A percentile compares a stretch with the other conserved stretches of the same genome.
Evolutionary conservation across 495 filamentous ascomycete genomes (phyloP).

Genomic region (Lepidopterella palustris): DNA sequence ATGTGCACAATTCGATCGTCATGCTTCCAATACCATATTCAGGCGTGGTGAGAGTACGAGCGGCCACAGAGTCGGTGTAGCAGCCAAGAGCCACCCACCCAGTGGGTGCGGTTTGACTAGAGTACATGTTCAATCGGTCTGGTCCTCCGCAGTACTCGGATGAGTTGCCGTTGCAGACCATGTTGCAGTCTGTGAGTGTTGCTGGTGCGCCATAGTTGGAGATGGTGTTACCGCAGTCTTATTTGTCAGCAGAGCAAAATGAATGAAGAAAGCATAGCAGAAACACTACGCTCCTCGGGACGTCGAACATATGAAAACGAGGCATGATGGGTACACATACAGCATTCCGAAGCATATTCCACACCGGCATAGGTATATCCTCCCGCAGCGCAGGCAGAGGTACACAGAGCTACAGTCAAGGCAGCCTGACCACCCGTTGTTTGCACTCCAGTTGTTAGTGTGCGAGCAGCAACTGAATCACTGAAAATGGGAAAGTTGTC

Average conservation of each 20-base stretch:
- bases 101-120: conserved; percentile 24
- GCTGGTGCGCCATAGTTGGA: conserved; percentile 40
- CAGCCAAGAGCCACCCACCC: conserved; percentile 32
- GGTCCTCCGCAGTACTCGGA: conserved; percentile 51
- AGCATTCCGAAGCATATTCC: conserved; percentile 24
- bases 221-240: conserved; percentile 50
- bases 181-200: conserved; percentile 43
- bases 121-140: conserved; percentile 50
- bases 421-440: conserved; percentile 10
- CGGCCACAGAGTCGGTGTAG: conserved; percentile 31
- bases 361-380: conserved; percentile 21
- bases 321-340: too few relatives aligned
- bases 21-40: conserved; percentile 5
- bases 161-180: conserved; percentile 49
- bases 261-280: too few relatives aligned
- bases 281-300: too few relatives aligned
- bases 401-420: conserved; percentile 24
- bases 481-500: too few relatives aligned
- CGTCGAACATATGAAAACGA: too few relatives aligned
- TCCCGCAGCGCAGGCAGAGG: conserved; percentile 22
- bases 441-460: conserved; percentile 7
- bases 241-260: too few relatives aligned
- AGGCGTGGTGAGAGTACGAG: conserved; percentile 23
- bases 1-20: conserved; percentile 15
- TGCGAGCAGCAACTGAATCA: conserved; percentile 16